These are phyloP conservation scores for Pleurotus tuoliensis DNA, from an alignment of 768 basidiomycete species.

Conservation along the genomic window DNA sequence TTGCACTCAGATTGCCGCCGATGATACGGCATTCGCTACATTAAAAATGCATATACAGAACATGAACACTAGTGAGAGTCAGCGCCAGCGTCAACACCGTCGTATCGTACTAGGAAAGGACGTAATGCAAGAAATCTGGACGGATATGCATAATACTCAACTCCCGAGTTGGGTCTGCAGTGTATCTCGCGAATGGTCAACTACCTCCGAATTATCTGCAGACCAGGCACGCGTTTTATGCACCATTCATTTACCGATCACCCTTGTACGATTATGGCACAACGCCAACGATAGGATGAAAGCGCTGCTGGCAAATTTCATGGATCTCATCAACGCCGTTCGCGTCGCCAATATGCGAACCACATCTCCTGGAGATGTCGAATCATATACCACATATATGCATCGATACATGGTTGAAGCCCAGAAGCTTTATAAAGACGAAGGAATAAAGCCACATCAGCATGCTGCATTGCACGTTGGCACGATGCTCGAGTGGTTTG, in stretches of 20 bases:
- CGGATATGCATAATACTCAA: conserved; percentile 22
- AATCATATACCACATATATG: conserved; percentile 17
- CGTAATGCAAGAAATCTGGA: conserved; percentile 23
- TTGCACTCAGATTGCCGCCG: not conserved
- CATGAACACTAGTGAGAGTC: no score
- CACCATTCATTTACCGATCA: conserved; percentile 22
- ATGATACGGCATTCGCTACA: not conserved
- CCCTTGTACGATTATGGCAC: conserved; percentile 22
- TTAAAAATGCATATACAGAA: not conserved
- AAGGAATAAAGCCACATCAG: conserved; percentile 14
- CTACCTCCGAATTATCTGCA: conserved; percentile 23
- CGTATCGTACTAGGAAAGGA: conserved; percentile 22
- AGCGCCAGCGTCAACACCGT: not conserved
- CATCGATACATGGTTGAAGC: conserved; percentile 14
- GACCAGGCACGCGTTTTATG: conserved; percentile 23
- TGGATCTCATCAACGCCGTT: conserved; percentile 23
- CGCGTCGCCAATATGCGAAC: conserved; percentile 17
- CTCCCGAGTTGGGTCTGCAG: conserved; percentile 26
- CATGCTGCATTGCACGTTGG: conserved; percentile 21
- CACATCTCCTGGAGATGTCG: conserved; percentile 13
- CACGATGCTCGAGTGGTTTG: conserved; percentile 14
- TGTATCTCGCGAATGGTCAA: conserved; percentile 24
- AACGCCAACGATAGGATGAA: conserved; percentile 10
- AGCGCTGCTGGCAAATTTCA: conserved; percentile 21
- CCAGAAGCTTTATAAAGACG: conserved; percentile 13